Conservation (phyloP, 2,329 filamentous ascomycete species). For the Xylariomycetidae sp. region DNA sequence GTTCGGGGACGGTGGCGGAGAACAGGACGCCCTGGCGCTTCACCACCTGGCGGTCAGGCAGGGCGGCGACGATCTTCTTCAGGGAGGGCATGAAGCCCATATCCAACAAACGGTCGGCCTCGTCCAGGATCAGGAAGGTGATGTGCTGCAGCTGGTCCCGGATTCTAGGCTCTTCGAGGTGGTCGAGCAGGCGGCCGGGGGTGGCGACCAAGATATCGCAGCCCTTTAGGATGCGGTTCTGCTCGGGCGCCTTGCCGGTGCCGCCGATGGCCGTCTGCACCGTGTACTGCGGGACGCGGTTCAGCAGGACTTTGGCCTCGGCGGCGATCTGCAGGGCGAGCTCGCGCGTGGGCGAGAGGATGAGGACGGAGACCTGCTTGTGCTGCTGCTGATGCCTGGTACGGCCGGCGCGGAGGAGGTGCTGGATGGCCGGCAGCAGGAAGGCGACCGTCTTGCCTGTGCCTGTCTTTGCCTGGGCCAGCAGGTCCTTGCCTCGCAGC, state of each 20-base stretch:
- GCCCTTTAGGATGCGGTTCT: slow-evolving; percentile 62
- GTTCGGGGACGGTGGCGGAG: slow-evolving; percentile 74
- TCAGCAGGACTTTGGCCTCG: slow-evolving; percentile 65
- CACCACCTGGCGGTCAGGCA: slow-evolving; percentile 56
- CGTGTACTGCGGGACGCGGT: slow-evolving; percentile 66
- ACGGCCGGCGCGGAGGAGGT: too few relatives aligned
- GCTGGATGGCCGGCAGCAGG: slow-evolving; percentile 75
- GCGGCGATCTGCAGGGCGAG: slow-evolving; percentile 64
- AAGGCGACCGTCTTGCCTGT: slow-evolving; percentile 85
- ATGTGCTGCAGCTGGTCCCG: slow-evolving; percentile 60
- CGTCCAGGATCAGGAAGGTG: slow-evolving; percentile 77
- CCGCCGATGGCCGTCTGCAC: slow-evolving; percentile 72
- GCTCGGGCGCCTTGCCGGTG: slow-evolving; percentile 65
- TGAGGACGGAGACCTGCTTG: slow-evolving; percentile 50
- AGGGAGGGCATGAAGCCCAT: slow-evolving; percentile 78
- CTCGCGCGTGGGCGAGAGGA: slow-evolving; percentile 66
- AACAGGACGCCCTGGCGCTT: slow-evolving; percentile 72
- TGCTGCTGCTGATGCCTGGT: slow-evolving; percentile 27
- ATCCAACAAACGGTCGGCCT: slow-evolving; percentile 76
- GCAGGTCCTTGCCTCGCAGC: slow-evolving; percentile 42
- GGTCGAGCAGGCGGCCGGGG: slow-evolving; percentile 72
- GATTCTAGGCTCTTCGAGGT: slow-evolving; percentile 67
- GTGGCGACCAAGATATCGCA: slow-evolving; percentile 79
- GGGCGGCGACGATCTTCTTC: slow-evolving; percentile 65
- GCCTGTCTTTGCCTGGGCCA: slow-evolving; percentile 81